These are phyloP conservation scores for Fusarium piperis DNA, from an alignment of 2,329 filamentous ascomycete genomes.

Conservation along the genomic window DNA sequence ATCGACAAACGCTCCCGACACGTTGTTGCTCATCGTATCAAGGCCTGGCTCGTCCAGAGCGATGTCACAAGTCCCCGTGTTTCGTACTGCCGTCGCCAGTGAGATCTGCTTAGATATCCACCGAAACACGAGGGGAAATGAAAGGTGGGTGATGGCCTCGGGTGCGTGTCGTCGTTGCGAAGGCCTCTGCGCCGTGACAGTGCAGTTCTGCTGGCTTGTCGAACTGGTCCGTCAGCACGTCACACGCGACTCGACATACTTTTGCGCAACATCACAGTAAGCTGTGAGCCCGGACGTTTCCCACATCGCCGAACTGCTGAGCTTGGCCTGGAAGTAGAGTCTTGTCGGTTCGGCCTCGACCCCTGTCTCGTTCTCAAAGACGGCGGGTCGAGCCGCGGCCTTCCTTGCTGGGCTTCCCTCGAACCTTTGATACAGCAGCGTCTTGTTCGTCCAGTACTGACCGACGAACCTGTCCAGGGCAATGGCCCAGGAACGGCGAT, in stretches of 20 bases:
- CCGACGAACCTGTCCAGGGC: slow-evolving; percentile 6
- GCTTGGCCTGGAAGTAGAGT: background rate
- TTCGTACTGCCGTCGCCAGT: background rate
- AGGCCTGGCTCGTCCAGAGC: background rate
- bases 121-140: background rate
- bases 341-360: background rate
- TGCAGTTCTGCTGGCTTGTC: background rate
- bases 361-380: slow-evolving; percentile 11
- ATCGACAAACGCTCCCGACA: background rate
- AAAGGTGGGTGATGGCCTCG: background rate
- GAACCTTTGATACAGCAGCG: background rate
- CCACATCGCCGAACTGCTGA: background rate
- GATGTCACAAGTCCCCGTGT: background rate
- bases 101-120: background rate
- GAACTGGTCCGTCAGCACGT: background rate
- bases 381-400: background rate
- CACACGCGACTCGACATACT: slow-evolving; percentile 21
- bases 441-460: background rate
- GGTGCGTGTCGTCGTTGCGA: background rate
- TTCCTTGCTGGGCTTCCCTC: background rate
- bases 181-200: background rate
- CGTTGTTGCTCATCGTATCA: background rate
- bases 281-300: background rate
- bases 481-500: background rate
- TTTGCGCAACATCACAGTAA: background rate